Evolutionary conservation across 495 filamentous ascomycete species (phyloP).

Genomic region (Hamigera avellanea): DNA sequence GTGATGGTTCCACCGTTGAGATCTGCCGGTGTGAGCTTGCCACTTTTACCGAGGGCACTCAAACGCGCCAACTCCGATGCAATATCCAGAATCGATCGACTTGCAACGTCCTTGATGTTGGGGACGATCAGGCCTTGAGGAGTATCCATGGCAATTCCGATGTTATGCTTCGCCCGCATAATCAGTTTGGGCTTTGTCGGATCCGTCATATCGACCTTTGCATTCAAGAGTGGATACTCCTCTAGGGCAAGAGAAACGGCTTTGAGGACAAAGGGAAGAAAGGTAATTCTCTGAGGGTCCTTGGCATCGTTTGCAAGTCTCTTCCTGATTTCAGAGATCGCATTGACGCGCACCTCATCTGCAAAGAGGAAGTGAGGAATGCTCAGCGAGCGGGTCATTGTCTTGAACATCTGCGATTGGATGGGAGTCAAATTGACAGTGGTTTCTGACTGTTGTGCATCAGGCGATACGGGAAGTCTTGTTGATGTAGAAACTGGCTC

Average conservation of each 20-base stretch:
- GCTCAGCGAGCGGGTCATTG: slow-evolving; percentile 84
- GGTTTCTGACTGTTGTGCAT: slow-evolving; percentile 50
- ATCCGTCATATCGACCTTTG: slow-evolving; percentile 55
- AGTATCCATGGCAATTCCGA: slow-evolving; percentile 94
- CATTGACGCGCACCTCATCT: slow-evolving; percentile 70
- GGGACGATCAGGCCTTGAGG: slow-evolving; percentile 83
- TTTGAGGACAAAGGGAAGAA: slow-evolving; percentile 91
- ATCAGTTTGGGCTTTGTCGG: slow-evolving; percentile 55
- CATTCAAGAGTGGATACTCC: slow-evolving; percentile 77
- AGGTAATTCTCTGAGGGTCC: slow-evolving; percentile 57
- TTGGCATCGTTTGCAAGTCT: slow-evolving; percentile 39
- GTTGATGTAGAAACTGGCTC: slow-evolving; percentile 1
- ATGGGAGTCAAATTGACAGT: slow-evolving; percentile 56
- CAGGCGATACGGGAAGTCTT: slow-evolving; percentile 9
- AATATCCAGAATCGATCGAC: slow-evolving; percentile 60
- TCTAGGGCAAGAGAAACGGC: slow-evolving; percentile 76
- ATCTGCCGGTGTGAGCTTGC: slow-evolving; percentile 67
- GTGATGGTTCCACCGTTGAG: slow-evolving; percentile 85
- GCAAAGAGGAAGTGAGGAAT: slow-evolving; percentile 94
- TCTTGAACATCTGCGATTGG: slow-evolving; percentile 92
- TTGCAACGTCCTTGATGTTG: slow-evolving; percentile 79
- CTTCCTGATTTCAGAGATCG: slow-evolving; percentile 55
- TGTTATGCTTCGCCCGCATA: slow-evolving; percentile 77
- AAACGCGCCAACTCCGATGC: slow-evolving; percentile 67
- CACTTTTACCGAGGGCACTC: slow-evolving; percentile 53